Evolutionary conservation across 805 yeast species (phyloP).

Genomic region (Kluyveromyces dobzhanskii): DNA sequence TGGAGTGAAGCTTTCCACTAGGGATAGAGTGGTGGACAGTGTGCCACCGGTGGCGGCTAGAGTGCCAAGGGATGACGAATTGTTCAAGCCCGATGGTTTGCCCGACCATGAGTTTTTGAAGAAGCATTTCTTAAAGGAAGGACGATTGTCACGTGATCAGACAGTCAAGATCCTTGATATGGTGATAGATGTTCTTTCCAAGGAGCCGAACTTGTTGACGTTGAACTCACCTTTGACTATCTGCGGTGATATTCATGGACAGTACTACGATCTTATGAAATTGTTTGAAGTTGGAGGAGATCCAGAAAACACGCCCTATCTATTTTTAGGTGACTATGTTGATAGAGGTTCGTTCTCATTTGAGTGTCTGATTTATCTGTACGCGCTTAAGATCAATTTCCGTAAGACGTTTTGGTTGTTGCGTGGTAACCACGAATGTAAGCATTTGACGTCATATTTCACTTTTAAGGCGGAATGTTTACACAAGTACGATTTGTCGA

Average conservation of each 20-base stretch:
- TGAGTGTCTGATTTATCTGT: constrained; percentile 70
- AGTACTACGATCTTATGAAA: constrained; percentile 81
- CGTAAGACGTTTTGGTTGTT: constrained; percentile 71
- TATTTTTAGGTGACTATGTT: constrained; percentile 90
- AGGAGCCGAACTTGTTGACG: constrained; percentile 71
- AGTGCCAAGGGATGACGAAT: constrained; percentile 58
- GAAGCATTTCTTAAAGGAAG: constrained; percentile 72
- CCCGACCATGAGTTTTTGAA: constrained; percentile 69
- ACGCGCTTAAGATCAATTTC: constrained; percentile 68
- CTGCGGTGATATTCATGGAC: constrained; percentile 98
- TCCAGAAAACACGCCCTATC: constrained; percentile 65
- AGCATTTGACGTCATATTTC: constrained; percentile 87
- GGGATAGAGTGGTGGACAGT: constrained; percentile 38
- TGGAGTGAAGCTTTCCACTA: constrained; percentile 41
- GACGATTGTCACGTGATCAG: constrained; percentile 66
- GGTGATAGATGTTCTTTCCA: constrained; percentile 54
- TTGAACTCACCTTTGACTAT: constrained; percentile 92
- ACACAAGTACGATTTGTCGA: constrained; percentile 59
- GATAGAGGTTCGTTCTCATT: constrained; percentile 89
- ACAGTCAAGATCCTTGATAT: constrained; percentile 53
- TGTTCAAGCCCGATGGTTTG: constrained; percentile 53
- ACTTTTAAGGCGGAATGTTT: constrained; percentile 87
- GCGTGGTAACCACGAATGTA: constrained; percentile 93
- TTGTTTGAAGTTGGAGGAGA: constrained; percentile 90
- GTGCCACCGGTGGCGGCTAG: constrained; percentile 62